Conservation (phyloP, 768 basidiomycete species). For the Mycena filopes region DNA sequence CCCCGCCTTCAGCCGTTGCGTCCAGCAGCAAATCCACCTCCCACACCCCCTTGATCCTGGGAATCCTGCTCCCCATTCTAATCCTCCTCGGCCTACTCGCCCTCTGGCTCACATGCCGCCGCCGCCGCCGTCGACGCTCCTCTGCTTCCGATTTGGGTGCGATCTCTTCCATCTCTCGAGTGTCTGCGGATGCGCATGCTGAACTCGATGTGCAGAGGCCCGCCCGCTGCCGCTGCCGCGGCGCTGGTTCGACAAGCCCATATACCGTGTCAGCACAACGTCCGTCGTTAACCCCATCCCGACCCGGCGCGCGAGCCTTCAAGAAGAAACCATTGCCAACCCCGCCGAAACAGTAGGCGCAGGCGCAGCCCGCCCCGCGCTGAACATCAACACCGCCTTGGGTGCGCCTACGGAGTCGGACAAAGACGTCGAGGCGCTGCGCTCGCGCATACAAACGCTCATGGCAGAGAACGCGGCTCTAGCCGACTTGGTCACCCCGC, state of each 20-base stretch:
- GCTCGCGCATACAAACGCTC: slow-evolving; percentile 12
- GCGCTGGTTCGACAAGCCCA: slow-evolving; percentile 6
- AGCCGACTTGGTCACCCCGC: slow-evolving; percentile 5
- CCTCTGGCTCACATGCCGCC: background rate
- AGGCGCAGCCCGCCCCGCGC: background rate
- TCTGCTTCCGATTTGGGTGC: slow-evolving; percentile 3
- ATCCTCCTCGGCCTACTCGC: background rate
- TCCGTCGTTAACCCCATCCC: background rate
- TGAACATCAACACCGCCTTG: background rate
- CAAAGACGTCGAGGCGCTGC: slow-evolving; percentile 8
- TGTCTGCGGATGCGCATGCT: too few relatives aligned
- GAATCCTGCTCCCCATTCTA: slow-evolving; percentile 1
- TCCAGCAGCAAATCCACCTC: background rate
- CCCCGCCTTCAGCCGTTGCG: background rate
- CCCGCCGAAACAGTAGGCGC: too few relatives aligned
- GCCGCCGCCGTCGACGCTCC: background rate
- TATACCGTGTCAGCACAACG: background rate
- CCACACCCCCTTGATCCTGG: background rate
- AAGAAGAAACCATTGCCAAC: too few relatives aligned
- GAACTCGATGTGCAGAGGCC: background rate
- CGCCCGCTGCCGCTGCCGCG: background rate
- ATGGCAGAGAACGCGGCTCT: slow-evolving; percentile 21
- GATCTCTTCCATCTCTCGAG: background rate
- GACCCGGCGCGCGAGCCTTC: too few relatives aligned
- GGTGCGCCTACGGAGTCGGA: too few relatives aligned